phyloP scores from a whole-genome alignment of 257 asterid species.

The Leonotis leonurus region DNA sequence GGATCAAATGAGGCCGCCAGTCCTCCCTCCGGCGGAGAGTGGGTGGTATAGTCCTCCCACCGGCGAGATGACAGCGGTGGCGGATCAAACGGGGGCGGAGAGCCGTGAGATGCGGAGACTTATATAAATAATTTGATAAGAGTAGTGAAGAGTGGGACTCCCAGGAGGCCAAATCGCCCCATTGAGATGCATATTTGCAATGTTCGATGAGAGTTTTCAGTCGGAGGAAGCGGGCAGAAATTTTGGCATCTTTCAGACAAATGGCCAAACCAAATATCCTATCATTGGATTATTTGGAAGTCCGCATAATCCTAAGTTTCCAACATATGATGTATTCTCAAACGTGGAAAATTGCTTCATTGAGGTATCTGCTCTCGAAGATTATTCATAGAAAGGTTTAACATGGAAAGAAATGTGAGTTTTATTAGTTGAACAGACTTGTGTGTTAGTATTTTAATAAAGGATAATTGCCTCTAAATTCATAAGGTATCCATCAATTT shows the following conservation, averaged over 20 bases:
- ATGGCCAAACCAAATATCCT: conserved; percentile 2
- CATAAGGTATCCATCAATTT: too few species aligned
- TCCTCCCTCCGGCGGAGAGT: too few species aligned
- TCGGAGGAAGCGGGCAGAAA: background rate
- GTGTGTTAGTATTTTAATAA: too few species aligned
- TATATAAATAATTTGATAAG: conserved; percentile 19
- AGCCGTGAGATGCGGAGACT: background rate
- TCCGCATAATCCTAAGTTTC: background rate
- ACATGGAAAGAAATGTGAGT: background rate
- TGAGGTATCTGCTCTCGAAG: background rate
- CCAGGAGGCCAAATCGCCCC: conserved; percentile 1
- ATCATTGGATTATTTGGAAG: background rate
- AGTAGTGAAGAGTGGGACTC: conserved; percentile 20
- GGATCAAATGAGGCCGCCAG: too few species aligned
- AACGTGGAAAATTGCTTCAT: background rate
- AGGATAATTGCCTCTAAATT: too few species aligned
- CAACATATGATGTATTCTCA: too few species aligned
- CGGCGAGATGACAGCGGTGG: too few species aligned
- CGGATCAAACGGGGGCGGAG: too few species aligned
- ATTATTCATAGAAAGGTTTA: background rate
- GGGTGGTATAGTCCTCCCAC: too few species aligned
- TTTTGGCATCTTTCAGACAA: conserved; percentile 7
- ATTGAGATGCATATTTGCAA: conserved; percentile 22
- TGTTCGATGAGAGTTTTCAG: conserved; percentile 25
- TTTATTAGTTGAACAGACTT: too few species aligned